phyloP scores from a whole-genome alignment of 306 rosid genomes.

The Vicia villosa region DNA sequence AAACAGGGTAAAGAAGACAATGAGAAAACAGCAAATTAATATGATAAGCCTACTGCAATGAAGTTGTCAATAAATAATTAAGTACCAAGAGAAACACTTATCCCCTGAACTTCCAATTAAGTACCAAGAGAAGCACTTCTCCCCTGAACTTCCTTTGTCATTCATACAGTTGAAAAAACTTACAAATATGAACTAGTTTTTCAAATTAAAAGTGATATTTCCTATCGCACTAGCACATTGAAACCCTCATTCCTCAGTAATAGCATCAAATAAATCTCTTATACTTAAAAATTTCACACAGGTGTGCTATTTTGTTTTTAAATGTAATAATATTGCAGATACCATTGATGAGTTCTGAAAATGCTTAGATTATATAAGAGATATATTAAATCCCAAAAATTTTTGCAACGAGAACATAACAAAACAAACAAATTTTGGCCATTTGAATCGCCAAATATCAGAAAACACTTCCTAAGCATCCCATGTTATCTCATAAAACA shows the following conservation, averaged over 20 bases:
- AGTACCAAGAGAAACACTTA: not conserved
- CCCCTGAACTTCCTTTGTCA: not conserved
- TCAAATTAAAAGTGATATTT: not conserved
- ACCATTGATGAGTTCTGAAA: not conserved
- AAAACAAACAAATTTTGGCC: not conserved
- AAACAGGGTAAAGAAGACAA: not conserved
- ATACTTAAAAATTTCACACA: not conserved
- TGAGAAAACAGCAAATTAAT: not conserved
- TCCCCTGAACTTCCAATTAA: not conserved
- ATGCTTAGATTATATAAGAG: not conserved
- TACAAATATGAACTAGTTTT: not conserved
- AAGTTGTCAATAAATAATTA: conserved; percentile 3
- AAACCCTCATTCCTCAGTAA: not conserved
- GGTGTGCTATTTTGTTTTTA: not conserved
- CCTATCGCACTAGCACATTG: not conserved
- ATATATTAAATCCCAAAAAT: not conserved
- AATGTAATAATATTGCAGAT: not conserved
- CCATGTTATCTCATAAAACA: conserved; percentile 18
- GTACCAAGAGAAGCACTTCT: not conserved
- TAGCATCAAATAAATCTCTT: conserved; percentile 1
- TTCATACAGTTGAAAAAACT: not conserved
- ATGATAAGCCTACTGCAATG: not conserved
- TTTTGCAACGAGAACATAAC: not conserved
- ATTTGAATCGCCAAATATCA: not conserved
- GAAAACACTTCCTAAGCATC: not conserved